Conservation (phyloP, 1,139 yeast genomes). For the Suhomyces bokatorum region DNA sequence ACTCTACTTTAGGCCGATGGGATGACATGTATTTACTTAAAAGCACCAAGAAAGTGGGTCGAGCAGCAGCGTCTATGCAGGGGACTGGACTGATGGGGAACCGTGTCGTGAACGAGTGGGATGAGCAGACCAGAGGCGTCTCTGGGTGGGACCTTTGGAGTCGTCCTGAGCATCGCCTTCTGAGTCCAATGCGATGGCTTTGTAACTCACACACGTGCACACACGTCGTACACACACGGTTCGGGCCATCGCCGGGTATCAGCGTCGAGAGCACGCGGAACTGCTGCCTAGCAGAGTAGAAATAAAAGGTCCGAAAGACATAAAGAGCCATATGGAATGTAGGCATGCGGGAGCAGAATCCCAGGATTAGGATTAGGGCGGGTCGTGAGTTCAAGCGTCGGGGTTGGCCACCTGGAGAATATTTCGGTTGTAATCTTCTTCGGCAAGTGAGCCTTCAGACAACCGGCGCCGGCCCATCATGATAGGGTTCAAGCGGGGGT, state of each 20-base stretch:
- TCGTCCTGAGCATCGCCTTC: no score
- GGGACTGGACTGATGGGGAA: no score
- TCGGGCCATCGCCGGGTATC: no score
- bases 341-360: not conserved
- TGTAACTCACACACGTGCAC: no score
- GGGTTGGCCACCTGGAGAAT: constrained; percentile 76
- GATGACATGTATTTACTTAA: constrained; percentile 3
- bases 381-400: constrained; percentile 29
- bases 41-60: constrained; percentile 2
- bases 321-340: constrained; percentile 2
- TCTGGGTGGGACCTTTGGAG: no score
- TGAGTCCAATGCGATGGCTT: no score
- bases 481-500: constrained; percentile 64
- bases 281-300: not conserved
- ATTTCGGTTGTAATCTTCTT: constrained; percentile 75
- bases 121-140: no score
- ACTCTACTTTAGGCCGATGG: not conserved
- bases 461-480: constrained; percentile 74
- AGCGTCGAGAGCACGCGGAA: no score
- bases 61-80: not conserved
- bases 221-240: no score
- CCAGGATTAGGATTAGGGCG: not conserved
- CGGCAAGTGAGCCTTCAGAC: constrained; percentile 75
- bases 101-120: no score
- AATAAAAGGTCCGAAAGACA: constrained; percentile 5